Evolutionary conservation across 352 stramenopile species (phyloP).

Genomic region (Thraustotheca clavata): DNA sequence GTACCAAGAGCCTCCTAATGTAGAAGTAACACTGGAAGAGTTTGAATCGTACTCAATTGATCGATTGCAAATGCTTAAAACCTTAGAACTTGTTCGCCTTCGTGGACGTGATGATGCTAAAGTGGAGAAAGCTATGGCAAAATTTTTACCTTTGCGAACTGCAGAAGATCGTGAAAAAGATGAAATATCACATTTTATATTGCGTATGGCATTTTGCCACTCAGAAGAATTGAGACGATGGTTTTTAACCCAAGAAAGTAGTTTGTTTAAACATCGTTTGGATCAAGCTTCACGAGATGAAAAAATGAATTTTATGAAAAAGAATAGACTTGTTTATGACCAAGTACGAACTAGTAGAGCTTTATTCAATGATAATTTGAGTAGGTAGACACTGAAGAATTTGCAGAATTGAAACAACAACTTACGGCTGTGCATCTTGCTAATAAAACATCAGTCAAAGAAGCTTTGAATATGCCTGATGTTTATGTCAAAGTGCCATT

Average conservation of each 20-base stretch:
- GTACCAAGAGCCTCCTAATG: constrained; percentile 89
- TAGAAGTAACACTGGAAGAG: constrained; percentile 96
- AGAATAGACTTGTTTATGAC: constrained; percentile 72
- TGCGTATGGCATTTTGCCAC: constrained; percentile 96
- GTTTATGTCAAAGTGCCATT: constrained; percentile 97
- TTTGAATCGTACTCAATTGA: constrained; percentile 98
- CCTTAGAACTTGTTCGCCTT: constrained; percentile 80
- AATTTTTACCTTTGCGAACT: constrained; percentile 63
- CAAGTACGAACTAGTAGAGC: constrained; percentile 26
- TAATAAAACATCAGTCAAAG: constrained; percentile 35
- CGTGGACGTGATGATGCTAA: constrained; percentile 60
- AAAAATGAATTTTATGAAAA: constrained; percentile 82
- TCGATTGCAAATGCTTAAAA: constrained; percentile 87
- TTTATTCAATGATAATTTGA: neutral
- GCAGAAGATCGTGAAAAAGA: constrained; percentile 64
- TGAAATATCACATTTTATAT: constrained; percentile 96
- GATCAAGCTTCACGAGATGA: constrained; percentile 87
- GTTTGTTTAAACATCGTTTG: constrained; percentile 88
- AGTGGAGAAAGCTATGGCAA: constrained; percentile 83
- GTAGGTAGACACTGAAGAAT: constrained; percentile 35
- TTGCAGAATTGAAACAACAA: constrained; percentile 49
- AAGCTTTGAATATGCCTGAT: constrained; percentile 39
- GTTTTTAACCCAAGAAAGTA: constrained; percentile 94
- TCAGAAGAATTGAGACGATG: constrained; percentile 96
- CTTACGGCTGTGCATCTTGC: constrained; percentile 65